A percentile compares a stretch with the other conserved stretches of the same genome.
These are phyloP conservation scores for Gracilaria gracilis DNA, from an alignment of 23 red algal species.

Conservation along the genomic window DNA sequence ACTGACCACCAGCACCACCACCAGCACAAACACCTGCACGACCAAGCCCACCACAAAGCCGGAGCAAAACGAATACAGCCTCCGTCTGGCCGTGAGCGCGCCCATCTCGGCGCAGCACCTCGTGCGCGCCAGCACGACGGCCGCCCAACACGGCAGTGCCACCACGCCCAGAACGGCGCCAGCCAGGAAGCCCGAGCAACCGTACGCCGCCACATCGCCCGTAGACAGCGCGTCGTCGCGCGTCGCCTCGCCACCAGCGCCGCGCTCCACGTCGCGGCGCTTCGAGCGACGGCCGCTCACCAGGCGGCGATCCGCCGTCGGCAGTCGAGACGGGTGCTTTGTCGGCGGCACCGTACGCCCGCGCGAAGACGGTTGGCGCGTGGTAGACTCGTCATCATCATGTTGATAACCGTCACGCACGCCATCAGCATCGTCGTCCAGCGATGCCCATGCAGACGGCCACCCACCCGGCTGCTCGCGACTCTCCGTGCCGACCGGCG, in stretches of 20 bases:
- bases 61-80: background rate
- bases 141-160: background rate
- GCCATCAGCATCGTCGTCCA: background rate
- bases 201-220: background rate
- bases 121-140: background rate
- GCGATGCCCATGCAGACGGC: background rate
- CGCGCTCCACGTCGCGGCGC: background rate
- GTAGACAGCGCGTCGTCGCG: background rate
- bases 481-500: background rate
- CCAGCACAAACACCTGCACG: background rate
- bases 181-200: background rate
- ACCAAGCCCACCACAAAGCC: background rate
- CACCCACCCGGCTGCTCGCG: background rate
- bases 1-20: background rate
- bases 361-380: background rate
- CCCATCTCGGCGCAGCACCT: background rate
- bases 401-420: background rate
- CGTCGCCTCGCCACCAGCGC: background rate
- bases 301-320: background rate
- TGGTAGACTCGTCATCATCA: background rate
- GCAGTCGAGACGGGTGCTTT: background rate
- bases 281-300: background rate
- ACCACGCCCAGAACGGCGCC: background rate
- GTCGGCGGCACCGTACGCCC: conserved; percentile 9
- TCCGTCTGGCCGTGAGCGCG: background rate